A percentile compares a stretch with the other conserved stretches of the same genome.
These are phyloP conservation scores for Vinca minor DNA, from an alignment of 257 asterid species.

Conservation along the genomic window DNA sequence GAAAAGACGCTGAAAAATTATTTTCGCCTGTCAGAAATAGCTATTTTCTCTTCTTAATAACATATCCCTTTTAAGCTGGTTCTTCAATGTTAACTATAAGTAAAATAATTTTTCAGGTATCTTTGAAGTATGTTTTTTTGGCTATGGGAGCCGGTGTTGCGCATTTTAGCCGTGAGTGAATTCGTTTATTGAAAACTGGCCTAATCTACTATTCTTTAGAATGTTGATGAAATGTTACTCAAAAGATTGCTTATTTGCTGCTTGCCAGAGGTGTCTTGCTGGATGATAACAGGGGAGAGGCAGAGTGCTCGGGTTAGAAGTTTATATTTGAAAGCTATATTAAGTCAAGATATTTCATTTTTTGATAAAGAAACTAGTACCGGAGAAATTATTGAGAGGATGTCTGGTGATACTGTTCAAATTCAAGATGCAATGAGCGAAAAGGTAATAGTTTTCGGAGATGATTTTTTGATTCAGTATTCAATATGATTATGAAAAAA, in stretches of 20 bases:
- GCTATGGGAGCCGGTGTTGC: conserved; percentile 62
- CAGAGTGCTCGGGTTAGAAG: conserved; percentile 72
- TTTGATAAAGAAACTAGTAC: conserved; percentile 72
- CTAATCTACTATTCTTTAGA: neutral
- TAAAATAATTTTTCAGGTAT: conserved; percentile 29
- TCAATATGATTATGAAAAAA: neutral
- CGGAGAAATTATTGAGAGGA: conserved; percentile 76
- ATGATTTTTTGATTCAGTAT: neutral
- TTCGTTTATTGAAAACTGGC: neutral
- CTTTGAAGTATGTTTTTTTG: conserved; percentile 59
- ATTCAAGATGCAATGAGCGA: conserved; percentile 94
- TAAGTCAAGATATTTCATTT: conserved; percentile 75
- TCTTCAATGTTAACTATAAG: neutral
- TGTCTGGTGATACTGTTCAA: conserved; percentile 93
- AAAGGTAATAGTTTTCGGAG: conserved; percentile 33
- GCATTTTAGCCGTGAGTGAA: conserved; percentile 63
- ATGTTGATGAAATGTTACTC: neutral
- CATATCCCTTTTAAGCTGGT: too few species aligned
- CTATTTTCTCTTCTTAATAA: too few species aligned
- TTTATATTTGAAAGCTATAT: conserved; percentile 55
- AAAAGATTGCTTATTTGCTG: neutral
- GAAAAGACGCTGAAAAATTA: too few species aligned
- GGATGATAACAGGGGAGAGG: conserved; percentile 94
- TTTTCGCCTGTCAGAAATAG: too few species aligned
- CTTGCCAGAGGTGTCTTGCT: conserved; percentile 64